Conservation (phyloP, 768 basidiomycete genomes). For the Russula emetica region DNA sequence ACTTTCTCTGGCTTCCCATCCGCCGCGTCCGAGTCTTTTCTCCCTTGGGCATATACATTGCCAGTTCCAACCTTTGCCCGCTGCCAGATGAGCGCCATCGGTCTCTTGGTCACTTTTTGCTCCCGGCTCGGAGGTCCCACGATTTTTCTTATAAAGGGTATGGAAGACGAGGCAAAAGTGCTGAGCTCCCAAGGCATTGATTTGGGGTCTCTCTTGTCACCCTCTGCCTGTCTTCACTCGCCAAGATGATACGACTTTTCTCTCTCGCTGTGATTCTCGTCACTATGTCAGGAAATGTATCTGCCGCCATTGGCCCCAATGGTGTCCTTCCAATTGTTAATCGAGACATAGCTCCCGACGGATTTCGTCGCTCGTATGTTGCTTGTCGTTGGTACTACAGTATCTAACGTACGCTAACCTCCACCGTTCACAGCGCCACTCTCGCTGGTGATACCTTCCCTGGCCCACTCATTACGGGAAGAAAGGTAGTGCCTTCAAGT, state of each 20-base stretch:
- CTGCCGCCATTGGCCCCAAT: slow-evolving; percentile 28
- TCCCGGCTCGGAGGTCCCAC: too few relatives aligned
- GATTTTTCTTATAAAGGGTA: not conserved
- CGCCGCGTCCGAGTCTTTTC: not conserved
- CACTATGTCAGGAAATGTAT: slow-evolving; percentile 1
- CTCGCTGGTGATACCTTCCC: slow-evolving; percentile 14
- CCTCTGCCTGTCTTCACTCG: not conserved
- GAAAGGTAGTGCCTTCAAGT: slow-evolving; percentile 31
- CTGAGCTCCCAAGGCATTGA: not conserved
- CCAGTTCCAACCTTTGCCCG: not conserved
- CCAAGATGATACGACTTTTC: slow-evolving; percentile 2
- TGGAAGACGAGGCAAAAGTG: not conserved
- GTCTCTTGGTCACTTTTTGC: not conserved
- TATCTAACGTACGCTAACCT: not conserved
- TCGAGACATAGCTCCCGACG: slow-evolving; percentile 29
- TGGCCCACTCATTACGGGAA: slow-evolving; percentile 23
- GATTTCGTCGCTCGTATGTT: slow-evolving; percentile 26
- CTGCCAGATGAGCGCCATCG: not conserved
- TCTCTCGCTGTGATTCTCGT: slow-evolving; percentile 10
- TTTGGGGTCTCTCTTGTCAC: not conserved
- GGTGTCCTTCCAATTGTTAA: slow-evolving; percentile 27
- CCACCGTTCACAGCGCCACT: not conserved
- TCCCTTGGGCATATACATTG: not conserved
- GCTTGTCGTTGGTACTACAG: not conserved
- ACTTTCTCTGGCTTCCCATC: not conserved